Base-by-base conservation (phyloP, 1,139 yeast genomes). In the Candida albicans region DNA sequence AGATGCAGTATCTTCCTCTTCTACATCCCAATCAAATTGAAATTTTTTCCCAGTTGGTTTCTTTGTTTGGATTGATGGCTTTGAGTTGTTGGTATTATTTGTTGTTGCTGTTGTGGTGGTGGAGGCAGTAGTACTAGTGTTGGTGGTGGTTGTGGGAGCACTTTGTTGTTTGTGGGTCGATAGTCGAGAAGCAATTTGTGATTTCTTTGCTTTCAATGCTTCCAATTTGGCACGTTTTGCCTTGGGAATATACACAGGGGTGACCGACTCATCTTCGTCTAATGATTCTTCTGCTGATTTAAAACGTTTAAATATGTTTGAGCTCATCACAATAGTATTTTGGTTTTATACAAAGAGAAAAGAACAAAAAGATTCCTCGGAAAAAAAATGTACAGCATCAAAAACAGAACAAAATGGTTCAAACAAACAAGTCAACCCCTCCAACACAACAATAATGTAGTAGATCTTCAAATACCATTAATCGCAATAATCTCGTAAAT, bases 11-110 rank as follows among this genome's bases (percentile, higher is more conserved):
- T 88, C 96, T 14, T 86, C 95, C 0, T 70, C 67, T 1, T 67
- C 70, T 5, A 18, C 22, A 45, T 76, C 74, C 96, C 96, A 88
- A 10, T 77, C 86, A 61, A 87, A 88, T 10, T 72, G 72, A 62
- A 85, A 86, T 29, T 38, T 42, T 42, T 46, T 35, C 40, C 52
- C 49, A 35, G 52, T 12, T 15, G 18, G 33, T 32, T 41, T 29
- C 40, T 43, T 43, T 41, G 48, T 48, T 44, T 32, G 30, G 9
- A 7, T 10, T 22, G 13, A 35, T 28, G 28, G 26, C 32, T 38
- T 42, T 29, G 39, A 40, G 36, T 37, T 39, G 33, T 29, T 33
- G 35, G 42, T 32, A 8, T 10, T 10, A 7, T 10, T 10, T 10
- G 31, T 37, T 18, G 34, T 18, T 18, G 34, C 24, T 22, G 35